Base-by-base conservation (phyloP, 164 flowering plant species). In the Santalum album region DNA sequence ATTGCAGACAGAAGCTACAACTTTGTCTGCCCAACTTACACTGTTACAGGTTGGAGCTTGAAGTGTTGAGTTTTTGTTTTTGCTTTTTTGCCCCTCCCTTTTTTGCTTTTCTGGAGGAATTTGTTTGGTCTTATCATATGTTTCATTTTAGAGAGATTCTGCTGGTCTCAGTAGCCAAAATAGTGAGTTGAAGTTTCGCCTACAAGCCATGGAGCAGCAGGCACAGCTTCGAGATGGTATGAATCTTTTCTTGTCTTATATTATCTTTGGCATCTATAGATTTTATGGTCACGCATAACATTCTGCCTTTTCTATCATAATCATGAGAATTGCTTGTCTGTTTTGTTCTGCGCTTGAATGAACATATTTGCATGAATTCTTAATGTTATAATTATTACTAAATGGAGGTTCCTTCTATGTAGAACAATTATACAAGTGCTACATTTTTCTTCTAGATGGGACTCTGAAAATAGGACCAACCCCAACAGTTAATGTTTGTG, bases 1-100 rank as follows among this genome's bases (percentile, higher is more conserved):
- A 21, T 72, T 92, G 27, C 99, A 92, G 58, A 84, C 89, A 45
- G 99, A 92, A 77, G 99, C 96, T 36, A 89, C 99, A 27, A 92
- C 97, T 46, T 72, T 92, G 58, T 89, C 96, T 63, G 99, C 99
- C 6, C 99, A 89, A 69, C 75, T 92, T 51, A 92, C 97, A 22
- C 60, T 79, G 22, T 65, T 92, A 56, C 99, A 92, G 87, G 99
- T 92, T 32, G 34, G 67, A 54, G 45, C 11, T 29, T 53, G 20
- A 12, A 15, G 27, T 48, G 18, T 17, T 40, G n/a, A 49, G 2
- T 25, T 36, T 53, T 49, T 7, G 15, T 27, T 53, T 6, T 53
- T 5, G 1, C 1, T 38, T 25, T 35, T 7, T 25, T 29, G 36
- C 49, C 62, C 12, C 35, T 55, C 55, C 17, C 34, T 29, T 29